Conservation (phyloP, 2,329 filamentous ascomycete genomes). For the Fusarium tjaetaba region DNA sequence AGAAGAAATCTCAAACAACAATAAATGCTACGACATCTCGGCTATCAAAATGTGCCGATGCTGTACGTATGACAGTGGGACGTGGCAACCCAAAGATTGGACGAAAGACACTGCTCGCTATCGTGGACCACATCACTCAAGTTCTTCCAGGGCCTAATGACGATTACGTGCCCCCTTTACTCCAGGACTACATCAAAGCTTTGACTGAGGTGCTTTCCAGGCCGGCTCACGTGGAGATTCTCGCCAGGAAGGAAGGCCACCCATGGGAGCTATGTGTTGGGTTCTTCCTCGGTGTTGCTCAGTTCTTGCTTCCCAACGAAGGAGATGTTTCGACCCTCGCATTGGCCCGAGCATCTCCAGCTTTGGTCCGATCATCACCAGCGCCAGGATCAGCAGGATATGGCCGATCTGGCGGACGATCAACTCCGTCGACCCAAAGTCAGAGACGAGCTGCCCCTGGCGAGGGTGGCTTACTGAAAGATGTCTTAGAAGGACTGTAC, state of each 20-base stretch:
- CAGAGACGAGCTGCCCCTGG: conserved; percentile 42
- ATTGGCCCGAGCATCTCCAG: conserved; percentile 58
- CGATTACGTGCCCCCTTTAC: conserved; percentile 73
- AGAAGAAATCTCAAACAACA: conserved; percentile 57
- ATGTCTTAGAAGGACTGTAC: conserved; percentile 69
- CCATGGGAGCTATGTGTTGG: conserved; percentile 76
- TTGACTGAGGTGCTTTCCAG: conserved; percentile 76
- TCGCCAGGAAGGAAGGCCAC: conserved; percentile 65
- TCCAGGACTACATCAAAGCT: conserved; percentile 81
- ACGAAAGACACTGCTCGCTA: conserved; percentile 78
- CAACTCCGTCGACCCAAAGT: conserved; percentile 45
- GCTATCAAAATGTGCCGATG: conserved; percentile 75
- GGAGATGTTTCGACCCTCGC: conserved; percentile 49
- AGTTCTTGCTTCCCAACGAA: conserved; percentile 57
- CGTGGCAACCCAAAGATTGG: conserved; percentile 75
- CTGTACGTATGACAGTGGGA: conserved; percentile 76
- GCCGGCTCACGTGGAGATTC: conserved; percentile 81
- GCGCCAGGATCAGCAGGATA: conserved; percentile 49
- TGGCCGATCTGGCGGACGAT: conserved; percentile 44
- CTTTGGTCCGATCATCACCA: conserved; percentile 57
- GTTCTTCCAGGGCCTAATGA: conserved; percentile 71
- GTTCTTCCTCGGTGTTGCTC: conserved; percentile 74
- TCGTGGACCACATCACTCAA: conserved; percentile 85
- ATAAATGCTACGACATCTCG: conserved; percentile 63
- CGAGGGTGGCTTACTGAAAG: conserved; percentile 49